These are phyloP conservation scores for Acidiella bohemica DNA, from an alignment of 495 filamentous ascomycete species.

Conservation along the genomic window DNA sequence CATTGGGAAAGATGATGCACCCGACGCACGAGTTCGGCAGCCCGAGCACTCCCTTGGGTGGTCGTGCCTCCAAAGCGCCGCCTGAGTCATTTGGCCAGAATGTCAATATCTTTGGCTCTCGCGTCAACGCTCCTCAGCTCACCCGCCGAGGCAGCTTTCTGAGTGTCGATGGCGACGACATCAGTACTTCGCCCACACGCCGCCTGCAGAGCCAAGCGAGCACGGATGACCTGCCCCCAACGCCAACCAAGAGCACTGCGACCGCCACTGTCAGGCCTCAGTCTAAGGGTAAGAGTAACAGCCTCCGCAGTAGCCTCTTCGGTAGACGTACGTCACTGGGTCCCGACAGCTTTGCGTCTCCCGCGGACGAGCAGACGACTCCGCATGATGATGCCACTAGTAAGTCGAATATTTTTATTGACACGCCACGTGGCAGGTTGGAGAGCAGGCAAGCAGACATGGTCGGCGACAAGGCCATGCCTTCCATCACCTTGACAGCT, in stretches of 20 bases:
- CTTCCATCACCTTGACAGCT: conserved; percentile 14
- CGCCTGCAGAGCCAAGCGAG: conserved; percentile 46
- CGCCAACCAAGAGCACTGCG: conserved; percentile 69
- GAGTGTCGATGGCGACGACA: conserved; percentile 65
- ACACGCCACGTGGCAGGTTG: conserved; percentile 3
- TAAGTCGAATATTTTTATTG: conserved; percentile 12
- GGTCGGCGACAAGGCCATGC: conserved; percentile 7
- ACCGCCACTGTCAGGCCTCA: conserved; percentile 30
- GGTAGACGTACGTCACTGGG: conserved; percentile 32
- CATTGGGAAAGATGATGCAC: conserved; percentile 38
- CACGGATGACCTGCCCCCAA: conserved; percentile 72
- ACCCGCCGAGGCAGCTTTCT: conserved; percentile 60
- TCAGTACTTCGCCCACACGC: conserved; percentile 42
- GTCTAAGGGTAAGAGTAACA: conserved; percentile 33
- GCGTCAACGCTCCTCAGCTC: conserved; percentile 34
- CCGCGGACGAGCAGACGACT: conserved; percentile 6
- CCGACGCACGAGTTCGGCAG: conserved; percentile 51
- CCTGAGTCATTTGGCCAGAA: conserved; percentile 51
- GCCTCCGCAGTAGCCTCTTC: conserved; percentile 31
- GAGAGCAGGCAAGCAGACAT: background rate
- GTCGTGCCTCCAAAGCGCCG: conserved; percentile 32
- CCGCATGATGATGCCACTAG: conserved; percentile 2
- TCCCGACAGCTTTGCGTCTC: conserved; percentile 28
- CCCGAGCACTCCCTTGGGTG: conserved; percentile 50
- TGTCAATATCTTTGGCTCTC: conserved; percentile 53